Base-by-base conservation (phyloP, 768 basidiomycete species). In the Suillus discolor region DNA sequence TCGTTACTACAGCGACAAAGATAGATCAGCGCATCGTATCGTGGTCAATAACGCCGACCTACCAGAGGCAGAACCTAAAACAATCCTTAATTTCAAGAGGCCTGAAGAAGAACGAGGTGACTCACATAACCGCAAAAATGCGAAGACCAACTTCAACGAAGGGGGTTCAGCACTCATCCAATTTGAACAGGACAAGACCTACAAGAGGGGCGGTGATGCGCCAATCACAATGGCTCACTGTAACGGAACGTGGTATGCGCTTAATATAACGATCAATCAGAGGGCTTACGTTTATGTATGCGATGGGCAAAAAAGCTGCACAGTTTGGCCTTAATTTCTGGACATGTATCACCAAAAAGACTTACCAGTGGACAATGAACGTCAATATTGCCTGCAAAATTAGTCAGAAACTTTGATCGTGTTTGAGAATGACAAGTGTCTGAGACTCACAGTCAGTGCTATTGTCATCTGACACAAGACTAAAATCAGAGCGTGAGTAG, bases 291-390 rank as follows among this genome's bases (percentile, higher is more conserved):
- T 72, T 76, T 81, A 66, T 78, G 77, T 39, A 83, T 83, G 59
- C 82, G 77, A 64, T 80, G 76, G 2, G 79, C 74, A 59, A 81
- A 79, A 67, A 80, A 80, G 55, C 79, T 79, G 57, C 8, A 28
- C 15, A 31, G 57, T 54, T 53, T 18, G 31, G 53, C 7, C 36
- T 65, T 25, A 68, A 62, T 25, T 25, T 42, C 38, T 45, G 2
- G 4, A 2, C 28, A 42, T 39, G 31, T n/a, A 44, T 36, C 16
- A 15, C 15, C 7, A 15, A 1, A 28, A 11, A 28, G n/a, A 62
- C 78, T 38, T 65, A 85, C 83, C 84, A 82, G 65, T 86, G 84
- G 6, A 86, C 84, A 31, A 84, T 75, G 61, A 84, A 80, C 0
- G 84, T 85, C 38, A 84, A 73, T 34, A 82, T 69, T 1, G 83